phyloP scores from a whole-genome alignment of 495 filamentous ascomycete genomes.

The Hypoxylon lienhwacheense region DNA sequence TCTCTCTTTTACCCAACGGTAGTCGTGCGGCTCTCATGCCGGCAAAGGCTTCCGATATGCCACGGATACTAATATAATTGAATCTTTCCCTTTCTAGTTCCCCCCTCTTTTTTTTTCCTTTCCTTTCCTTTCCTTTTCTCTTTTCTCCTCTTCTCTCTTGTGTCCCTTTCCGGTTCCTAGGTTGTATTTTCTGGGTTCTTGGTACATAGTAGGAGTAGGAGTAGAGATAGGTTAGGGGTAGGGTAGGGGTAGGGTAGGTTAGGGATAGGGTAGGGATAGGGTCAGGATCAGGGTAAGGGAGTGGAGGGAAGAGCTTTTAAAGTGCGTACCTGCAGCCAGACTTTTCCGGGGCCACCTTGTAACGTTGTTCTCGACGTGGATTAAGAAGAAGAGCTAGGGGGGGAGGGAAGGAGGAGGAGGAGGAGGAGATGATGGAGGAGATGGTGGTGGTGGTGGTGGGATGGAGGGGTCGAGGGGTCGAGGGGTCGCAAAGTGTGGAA shows the following conservation, averaged over 20 bases:
- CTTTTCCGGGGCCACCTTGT: background rate
- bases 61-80: conserved; percentile 27
- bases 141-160: background rate
- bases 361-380: conserved; percentile 5
- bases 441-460: background rate
- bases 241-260: background rate
- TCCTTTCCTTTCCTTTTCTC: background rate
- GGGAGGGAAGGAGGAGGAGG: background rate
- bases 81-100: background rate
- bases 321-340: conserved; percentile 14
- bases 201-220: background rate
- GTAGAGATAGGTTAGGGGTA: too few species aligned
- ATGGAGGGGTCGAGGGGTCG: background rate
- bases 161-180: background rate
- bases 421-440: background rate
- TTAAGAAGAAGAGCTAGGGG: background rate
- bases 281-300: background rate
- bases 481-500: background rate
- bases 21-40: conserved; percentile 5
- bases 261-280: background rate
- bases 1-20: background rate
- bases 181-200: background rate
- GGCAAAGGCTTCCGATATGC: conserved; percentile 25
- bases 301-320: background rate
- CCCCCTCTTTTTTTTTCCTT: background rate